A percentile compares a stretch with the other conserved stretches of the same genome.
These are phyloP conservation scores for Rhipidocladum racemiflorum DNA, from an alignment of 176 grass and related monocot species.

Conservation along the genomic window DNA sequence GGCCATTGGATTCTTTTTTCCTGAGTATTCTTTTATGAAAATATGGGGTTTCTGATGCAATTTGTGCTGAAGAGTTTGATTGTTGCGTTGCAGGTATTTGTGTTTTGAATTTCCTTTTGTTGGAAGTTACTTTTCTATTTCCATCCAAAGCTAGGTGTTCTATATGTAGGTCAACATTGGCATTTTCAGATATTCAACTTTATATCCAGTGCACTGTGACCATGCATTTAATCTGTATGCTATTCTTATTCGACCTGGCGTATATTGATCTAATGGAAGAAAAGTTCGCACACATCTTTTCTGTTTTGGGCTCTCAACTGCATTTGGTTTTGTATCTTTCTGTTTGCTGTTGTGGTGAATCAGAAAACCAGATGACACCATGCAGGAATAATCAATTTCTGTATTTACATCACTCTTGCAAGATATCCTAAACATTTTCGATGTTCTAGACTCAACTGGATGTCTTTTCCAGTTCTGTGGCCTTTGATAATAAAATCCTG, in stretches of 20 bases:
- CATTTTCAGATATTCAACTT: constrained; percentile 25
- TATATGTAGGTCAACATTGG: constrained; percentile 33
- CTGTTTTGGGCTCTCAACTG: neutral
- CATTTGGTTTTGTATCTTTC: neutral
- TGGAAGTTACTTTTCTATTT: no score
- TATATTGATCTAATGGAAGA: constrained; percentile 10
- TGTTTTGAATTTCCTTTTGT: no score
- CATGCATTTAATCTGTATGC: constrained; percentile 3
- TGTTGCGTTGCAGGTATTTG: constrained; percentile 7
- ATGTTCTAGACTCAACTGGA: neutral
- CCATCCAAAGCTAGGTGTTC: constrained; percentile 14
- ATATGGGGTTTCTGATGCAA: neutral
- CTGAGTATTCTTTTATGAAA: neutral
- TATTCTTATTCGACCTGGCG: neutral
- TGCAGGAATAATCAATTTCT: neutral
- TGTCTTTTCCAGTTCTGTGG: neutral
- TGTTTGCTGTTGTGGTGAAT: neutral
- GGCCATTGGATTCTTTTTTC: neutral
- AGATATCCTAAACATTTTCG: neutral
- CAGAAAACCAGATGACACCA: neutral
- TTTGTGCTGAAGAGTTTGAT: constrained; percentile 2
- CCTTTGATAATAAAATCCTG: neutral
- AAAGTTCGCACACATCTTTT: neutral
- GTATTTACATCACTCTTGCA: neutral
- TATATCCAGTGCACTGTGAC: neutral